A percentile compares a stretch with the other conserved stretches of the same genome.
These are phyloP conservation scores for Solanum medicagineum DNA, from an alignment of 257 asterid species.

Conservation along the genomic window DNA sequence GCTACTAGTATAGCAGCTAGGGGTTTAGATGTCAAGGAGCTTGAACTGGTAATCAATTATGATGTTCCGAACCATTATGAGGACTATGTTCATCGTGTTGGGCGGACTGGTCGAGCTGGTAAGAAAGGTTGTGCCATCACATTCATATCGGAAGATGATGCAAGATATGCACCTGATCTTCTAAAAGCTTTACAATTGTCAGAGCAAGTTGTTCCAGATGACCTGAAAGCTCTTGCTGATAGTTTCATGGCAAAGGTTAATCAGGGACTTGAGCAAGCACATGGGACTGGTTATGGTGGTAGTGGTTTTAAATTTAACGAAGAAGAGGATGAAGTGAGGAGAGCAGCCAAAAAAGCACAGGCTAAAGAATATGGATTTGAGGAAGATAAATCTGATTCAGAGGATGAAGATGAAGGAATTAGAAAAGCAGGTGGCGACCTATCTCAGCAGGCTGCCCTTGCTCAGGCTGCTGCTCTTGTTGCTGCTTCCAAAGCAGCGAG, in stretches of 20 bases:
- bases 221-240: constrained; percentile 67
- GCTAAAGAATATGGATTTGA: constrained; percentile 73
- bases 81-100: constrained; percentile 94
- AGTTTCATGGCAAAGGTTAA: constrained; percentile 69
- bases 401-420: constrained; percentile 67
- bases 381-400: constrained; percentile 93
- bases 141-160: constrained; percentile 73
- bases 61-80: constrained; percentile 89
- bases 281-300: constrained; percentile 89
- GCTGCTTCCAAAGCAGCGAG: constrained; percentile 32
- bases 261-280: constrained; percentile 83
- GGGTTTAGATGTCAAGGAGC: constrained; percentile 90
- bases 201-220: constrained; percentile 76
- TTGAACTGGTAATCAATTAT: constrained; percentile 69
- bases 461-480: constrained; percentile 53
- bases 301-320: constrained; percentile 85
- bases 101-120: constrained; percentile 93
- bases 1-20: constrained; percentile 92
- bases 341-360: constrained; percentile 89
- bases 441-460: constrained; percentile 40
- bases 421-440: constrained; percentile 71
- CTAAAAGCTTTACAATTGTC: constrained; percentile 74
- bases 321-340: constrained; percentile 85
- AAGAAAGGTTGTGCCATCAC: constrained; percentile 80
- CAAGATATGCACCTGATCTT: constrained; percentile 74